These are phyloP conservation scores for Trametes punicea DNA, from an alignment of 768 basidiomycete genomes.

Conservation along the genomic window DNA sequence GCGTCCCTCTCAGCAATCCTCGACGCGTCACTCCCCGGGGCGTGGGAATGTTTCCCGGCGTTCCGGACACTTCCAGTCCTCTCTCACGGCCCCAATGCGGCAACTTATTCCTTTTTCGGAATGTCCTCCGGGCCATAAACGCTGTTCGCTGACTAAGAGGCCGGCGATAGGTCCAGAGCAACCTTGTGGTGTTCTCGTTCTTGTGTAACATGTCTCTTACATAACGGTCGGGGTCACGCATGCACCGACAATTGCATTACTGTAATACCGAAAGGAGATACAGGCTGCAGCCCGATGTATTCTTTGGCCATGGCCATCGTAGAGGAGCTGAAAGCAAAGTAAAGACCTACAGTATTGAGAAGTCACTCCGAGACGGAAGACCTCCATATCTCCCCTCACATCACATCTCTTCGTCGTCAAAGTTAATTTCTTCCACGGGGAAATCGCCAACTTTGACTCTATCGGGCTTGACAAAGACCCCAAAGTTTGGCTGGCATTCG, in stretches of 20 bases:
- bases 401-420: slow-evolving; percentile 78
- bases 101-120: background rate
- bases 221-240: too few species aligned
- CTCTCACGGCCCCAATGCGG: slow-evolving; percentile 16
- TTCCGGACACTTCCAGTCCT: slow-evolving; percentile 25
- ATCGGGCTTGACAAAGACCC: slow-evolving; percentile 84
- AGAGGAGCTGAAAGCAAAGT: too few species aligned
- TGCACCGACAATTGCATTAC: too few species aligned
- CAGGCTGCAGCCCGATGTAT: too few species aligned
- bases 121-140: background rate
- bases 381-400: background rate
- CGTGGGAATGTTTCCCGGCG: slow-evolving; percentile 21
- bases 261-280: too few species aligned
- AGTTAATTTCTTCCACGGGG: slow-evolving; percentile 74
- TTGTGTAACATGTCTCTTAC: too few species aligned
- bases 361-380: too few species aligned
- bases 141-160: background rate
- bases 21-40: slow-evolving; percentile 20
- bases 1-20: slow-evolving; percentile 26
- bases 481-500: slow-evolving; percentile 68
- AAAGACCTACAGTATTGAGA: too few species aligned
- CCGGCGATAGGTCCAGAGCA: background rate
- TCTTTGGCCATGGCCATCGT: too few species aligned
- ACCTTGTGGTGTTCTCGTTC: too few species aligned
- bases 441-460: slow-evolving; percentile 82